These are phyloP conservation scores for Tricholoma sp. DNA, from an alignment of 768 basidiomycete genomes.

Conservation along the genomic window DNA sequence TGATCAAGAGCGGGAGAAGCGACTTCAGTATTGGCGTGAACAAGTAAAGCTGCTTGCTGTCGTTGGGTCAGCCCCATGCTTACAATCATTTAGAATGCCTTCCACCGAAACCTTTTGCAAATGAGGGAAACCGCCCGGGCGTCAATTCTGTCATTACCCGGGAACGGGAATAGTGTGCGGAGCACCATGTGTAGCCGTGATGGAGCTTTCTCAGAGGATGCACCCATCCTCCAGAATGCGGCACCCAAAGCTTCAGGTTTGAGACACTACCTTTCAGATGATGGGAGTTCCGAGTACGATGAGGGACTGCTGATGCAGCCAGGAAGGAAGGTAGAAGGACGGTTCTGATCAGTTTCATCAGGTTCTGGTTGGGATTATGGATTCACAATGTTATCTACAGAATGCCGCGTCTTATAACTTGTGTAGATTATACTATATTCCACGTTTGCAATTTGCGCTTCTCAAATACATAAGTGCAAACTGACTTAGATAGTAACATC, in stretches of 20 bases:
- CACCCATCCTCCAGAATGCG: slow-evolving; percentile 47
- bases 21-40: slow-evolving; percentile 86
- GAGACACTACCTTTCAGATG: slow-evolving; percentile 46
- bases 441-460: background rate
- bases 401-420: slow-evolving; percentile 3
- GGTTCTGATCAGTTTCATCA: slow-evolving; percentile 27
- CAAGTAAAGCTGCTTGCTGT: slow-evolving; percentile 42
- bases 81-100: slow-evolving; percentile 48
- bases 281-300: slow-evolving; percentile 44
- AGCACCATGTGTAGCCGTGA: slow-evolving; percentile 46
- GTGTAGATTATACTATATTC: slow-evolving; percentile 10
- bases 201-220: slow-evolving; percentile 48
- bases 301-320: slow-evolving; percentile 42
- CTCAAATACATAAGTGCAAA: background rate
- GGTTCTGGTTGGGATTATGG: no score
- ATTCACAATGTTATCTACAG: no score
- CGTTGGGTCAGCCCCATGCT: background rate
- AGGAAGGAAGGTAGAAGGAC: slow-evolving; percentile 28
- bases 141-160: slow-evolving; percentile 55
- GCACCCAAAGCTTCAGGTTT: slow-evolving; percentile 51
- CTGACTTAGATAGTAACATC: background rate
- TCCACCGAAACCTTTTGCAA: slow-evolving; percentile 75
- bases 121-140: slow-evolving; percentile 72
- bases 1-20: slow-evolving; percentile 73
- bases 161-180: slow-evolving; percentile 40